Evolutionary conservation across 306 rosid species (phyloP), one percentile per base, ranked within the genome.

Genomic region (Begonia fuchsioides): DNA sequence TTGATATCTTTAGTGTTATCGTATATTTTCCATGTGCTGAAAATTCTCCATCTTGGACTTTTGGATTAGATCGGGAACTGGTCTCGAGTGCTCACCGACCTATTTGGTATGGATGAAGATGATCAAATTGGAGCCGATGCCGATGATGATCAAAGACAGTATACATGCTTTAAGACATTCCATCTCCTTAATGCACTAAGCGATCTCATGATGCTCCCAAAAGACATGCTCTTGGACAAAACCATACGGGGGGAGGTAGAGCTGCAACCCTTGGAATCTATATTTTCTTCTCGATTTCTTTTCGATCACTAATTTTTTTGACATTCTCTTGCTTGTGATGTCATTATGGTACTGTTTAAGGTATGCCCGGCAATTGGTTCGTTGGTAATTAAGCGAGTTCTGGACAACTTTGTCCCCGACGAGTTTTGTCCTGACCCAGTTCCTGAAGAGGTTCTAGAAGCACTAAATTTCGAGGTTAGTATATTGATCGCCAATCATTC

Each of bases 201-300:
- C 47, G 98, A 92, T 67, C 87, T 92, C 63, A 64, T 85, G 81
- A 92, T 92, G 96, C 98, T 92, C 58, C 98, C 98, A 2, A 92
- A 92, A 78, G 98, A 92, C 75, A 66, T 92, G 98, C 78, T 92
- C 44, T 64, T 92, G 48, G 82, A 53, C 52, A 55, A 65, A 67
- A 75, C 96, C 60, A 52, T 92, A 49, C 73, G 96, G 74, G 82
- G 72, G 75, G 98, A 92, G 98, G 98, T 92, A 65, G 32, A 10
- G 32, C 32, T 0, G 32, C 32, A 26, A 26, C 44, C 48, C 56
- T 53, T 43, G 43, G 67, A 49, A 59, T 59, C 50, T 13, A 44
- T 32, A 66, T 62, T 32, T 44, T 60, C 35, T 8, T 20, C 32
- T 51, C 12, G 39, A 47, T 57, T 55, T 32, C 38, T n/a, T 6